These are phyloP conservation scores for Fusarium annulatum DNA, from an alignment of 2,329 filamentous ascomycete species.

Conservation along the genomic window DNA sequence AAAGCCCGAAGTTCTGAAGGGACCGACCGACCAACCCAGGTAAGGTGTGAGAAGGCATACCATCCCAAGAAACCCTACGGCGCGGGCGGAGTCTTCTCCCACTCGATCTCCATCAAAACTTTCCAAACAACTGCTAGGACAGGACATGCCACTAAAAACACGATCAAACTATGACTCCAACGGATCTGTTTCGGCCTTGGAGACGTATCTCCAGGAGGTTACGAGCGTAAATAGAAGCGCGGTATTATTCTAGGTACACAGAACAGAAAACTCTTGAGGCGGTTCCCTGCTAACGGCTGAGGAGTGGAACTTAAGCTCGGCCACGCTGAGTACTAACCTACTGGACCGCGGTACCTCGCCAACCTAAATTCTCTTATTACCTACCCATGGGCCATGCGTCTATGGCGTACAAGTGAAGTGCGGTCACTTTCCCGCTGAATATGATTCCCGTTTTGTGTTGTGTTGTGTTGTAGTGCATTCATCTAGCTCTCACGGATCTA, in stretches of 20 bases:
- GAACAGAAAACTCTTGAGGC: constrained; percentile 13
- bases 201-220: constrained; percentile 19
- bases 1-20: constrained; percentile 20
- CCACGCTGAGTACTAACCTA: constrained; percentile 7
- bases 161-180: constrained; percentile 31
- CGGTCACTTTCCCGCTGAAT: constrained; percentile 4
- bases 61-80: constrained; percentile 27
- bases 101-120: constrained; percentile 25
- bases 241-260: constrained; percentile 9
- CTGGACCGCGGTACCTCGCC: constrained; percentile 24
- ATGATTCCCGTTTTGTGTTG: neutral
- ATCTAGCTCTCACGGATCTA: constrained; percentile 40
- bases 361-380: constrained; percentile 8
- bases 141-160: constrained; percentile 24
- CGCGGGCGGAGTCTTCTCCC: constrained; percentile 24
- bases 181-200: constrained; percentile 37
- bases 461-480: constrained; percentile 20
- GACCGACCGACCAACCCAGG: neutral
- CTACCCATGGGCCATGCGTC: constrained; percentile 6
- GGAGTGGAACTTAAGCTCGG: constrained; percentile 37
- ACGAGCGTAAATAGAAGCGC: constrained; percentile 6
- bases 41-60: neutral
- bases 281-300: constrained; percentile 26
- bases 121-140: constrained; percentile 17
- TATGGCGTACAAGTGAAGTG: constrained; percentile 7